Base-by-base conservation (phyloP, 306 rosid genomes). In the barrel medic (Medicago truncatula) region DNA sequence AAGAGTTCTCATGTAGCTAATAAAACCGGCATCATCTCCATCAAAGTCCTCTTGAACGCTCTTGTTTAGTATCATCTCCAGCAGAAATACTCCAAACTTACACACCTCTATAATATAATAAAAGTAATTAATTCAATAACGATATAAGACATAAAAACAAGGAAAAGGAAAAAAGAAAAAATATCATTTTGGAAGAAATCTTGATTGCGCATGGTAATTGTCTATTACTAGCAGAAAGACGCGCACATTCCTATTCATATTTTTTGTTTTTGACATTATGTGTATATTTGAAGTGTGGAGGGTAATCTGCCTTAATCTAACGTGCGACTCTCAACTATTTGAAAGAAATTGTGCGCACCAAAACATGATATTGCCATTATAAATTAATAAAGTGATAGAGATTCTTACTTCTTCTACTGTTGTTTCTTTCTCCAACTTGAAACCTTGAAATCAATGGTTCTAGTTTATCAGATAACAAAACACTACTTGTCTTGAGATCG, bases 391-490 rank as follows among this genome's bases (percentile, higher is more conserved):
- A 23, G 64, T 14, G 3, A 2, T 31, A 61, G 7, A 3, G 43
- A 61, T 7, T 81, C 92, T 81, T 81, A 87, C 97, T 83, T 69
- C 67, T 87, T 46, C 81, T 3, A 44, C 15, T 81, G 31, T 54
- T 63, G 73, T 34, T 81, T 23, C 67, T 79, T 67, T 87, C 88
- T 67, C 76, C 84, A 70, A 87, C 71, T 84, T 81, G 80, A 81
- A 91, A 91, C 89, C 97, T 84, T 0, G 93, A 87, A 81, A 91
- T 89, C 58, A 76, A 57, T 7, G 93, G 92, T 70, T 73, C 86
- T 20, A 70, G 47, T 59, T 80, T 71, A 31, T 80, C 73, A 7
- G 88, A 81, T 80, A 91, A 40, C 39, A 91, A 73, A 41, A 89
- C 71, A 81, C 85, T 91, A 54, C 78, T 80, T 69, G 83, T 83